Evolutionary conservation across 495 filamentous ascomycete genomes (phyloP).

Genomic region (Glarea lozoyensis): DNA sequence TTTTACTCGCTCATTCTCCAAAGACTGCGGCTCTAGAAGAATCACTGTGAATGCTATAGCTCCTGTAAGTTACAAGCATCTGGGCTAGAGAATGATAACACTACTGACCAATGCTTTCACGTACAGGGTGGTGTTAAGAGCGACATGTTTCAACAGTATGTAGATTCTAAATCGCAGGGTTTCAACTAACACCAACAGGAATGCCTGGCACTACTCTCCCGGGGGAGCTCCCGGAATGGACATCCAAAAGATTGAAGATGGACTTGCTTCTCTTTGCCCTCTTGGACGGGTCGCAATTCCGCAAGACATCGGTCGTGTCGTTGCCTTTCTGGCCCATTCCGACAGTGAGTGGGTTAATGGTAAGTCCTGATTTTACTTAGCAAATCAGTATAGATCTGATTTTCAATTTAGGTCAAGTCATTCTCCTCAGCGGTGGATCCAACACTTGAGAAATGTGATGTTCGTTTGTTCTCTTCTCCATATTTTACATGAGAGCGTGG

Average conservation of each 20-base stretch:
- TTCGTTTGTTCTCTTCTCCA: too few relatives aligned
- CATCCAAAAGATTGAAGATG: constrained; percentile 32
- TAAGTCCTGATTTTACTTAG: constrained; percentile 17
- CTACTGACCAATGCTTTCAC: too few relatives aligned
- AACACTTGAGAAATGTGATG: too few relatives aligned
- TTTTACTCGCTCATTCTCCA: constrained; percentile 62
- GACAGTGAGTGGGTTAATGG: constrained; percentile 55
- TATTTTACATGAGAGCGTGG: too few relatives aligned
- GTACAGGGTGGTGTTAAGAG: constrained; percentile 69
- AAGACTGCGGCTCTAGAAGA: constrained; percentile 58
- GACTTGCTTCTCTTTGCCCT: constrained; percentile 31
- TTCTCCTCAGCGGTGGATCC: background rate
- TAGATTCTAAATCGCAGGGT: too few relatives aligned
- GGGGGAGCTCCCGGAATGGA: constrained; percentile 27
- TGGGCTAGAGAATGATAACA: too few relatives aligned
- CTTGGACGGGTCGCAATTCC: constrained; percentile 45
- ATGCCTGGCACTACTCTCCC: constrained; percentile 55
- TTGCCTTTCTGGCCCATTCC: constrained; percentile 36
- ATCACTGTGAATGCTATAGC: constrained; percentile 62
- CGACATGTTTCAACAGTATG: too few relatives aligned
- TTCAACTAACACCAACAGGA: too few relatives aligned
- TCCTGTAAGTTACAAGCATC: too few relatives aligned
- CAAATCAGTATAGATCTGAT: background rate
- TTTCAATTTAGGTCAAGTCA: background rate
- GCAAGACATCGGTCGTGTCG: constrained; percentile 36